Evolutionary conservation across 192 early-diverging fungal species (phyloP).

Genomic region (Diversispora eburnea): DNA sequence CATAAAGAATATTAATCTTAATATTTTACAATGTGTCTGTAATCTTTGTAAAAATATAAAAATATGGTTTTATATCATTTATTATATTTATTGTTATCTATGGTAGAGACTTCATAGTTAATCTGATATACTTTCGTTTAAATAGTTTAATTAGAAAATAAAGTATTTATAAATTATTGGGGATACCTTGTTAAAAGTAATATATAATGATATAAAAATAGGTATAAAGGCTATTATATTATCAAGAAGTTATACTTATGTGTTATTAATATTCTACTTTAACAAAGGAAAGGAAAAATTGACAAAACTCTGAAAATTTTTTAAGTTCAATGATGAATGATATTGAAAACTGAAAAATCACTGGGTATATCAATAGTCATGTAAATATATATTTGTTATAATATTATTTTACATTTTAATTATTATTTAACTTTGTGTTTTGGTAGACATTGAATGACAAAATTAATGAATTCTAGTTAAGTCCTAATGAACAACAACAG

Average conservation of each 20-base stretch:
- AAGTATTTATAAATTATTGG: constrained; percentile 20
- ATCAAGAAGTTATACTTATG: not conserved
- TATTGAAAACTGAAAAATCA: constrained; percentile 5
- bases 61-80: not conserved
- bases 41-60: not conserved
- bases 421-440: not conserved
- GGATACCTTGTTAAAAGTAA: not conserved
- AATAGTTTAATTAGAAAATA: not conserved
- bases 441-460: not conserved
- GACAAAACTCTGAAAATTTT: not conserved
- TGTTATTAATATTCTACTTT: constrained; percentile 4
- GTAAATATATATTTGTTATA: not conserved
- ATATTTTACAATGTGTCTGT: not conserved
- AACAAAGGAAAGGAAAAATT: constrained; percentile 16
- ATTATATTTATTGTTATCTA: constrained; percentile 3
- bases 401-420: not conserved
- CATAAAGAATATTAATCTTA: constrained; percentile 1
- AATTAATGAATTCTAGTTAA: not conserved
- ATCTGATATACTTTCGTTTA: not conserved
- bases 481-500: too few relatives aligned
- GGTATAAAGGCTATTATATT: not conserved
- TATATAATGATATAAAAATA: constrained; percentile 14
- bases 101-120: constrained; percentile 1
- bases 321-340: constrained; percentile 5
- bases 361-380: not conserved